Evolutionary conservation across 495 filamentous ascomycete species (phyloP).

Genomic region (Lepraria neglecta): DNA sequence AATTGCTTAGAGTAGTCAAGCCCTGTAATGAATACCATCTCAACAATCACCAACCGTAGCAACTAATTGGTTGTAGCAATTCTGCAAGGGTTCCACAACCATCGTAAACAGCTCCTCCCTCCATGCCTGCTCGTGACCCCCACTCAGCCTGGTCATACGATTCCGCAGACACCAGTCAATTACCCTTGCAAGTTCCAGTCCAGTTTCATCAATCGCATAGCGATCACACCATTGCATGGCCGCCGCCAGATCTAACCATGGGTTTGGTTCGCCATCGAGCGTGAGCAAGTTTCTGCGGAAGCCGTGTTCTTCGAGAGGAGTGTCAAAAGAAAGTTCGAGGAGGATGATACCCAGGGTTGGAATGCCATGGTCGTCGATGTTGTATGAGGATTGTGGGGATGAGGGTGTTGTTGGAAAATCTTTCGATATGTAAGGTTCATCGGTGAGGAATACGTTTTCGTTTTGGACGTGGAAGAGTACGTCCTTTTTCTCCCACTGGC

Average conservation of each 20-base stretch:
- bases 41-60: background rate
- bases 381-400: background rate
- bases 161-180: slow-evolving; percentile 36
- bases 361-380: slow-evolving; percentile 7
- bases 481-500: slow-evolving; percentile 19
- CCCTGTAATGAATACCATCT: background rate
- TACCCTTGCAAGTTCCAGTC: slow-evolving; percentile 33
- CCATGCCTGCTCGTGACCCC: slow-evolving; percentile 20
- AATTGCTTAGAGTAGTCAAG: no score
- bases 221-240: slow-evolving; percentile 30
- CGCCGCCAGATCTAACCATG: slow-evolving; percentile 26
- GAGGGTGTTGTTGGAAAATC: slow-evolving; percentile 16
- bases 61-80: slow-evolving; percentile 18
- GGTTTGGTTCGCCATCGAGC: slow-evolving; percentile 14
- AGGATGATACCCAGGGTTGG: slow-evolving; percentile 35
- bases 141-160: background rate
- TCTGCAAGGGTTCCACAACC: slow-evolving; percentile 25
- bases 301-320: slow-evolving; percentile 25
- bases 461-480: slow-evolving; percentile 26
- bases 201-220: slow-evolving; percentile 33
- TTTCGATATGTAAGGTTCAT: slow-evolving; percentile 30
- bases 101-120: slow-evolving; percentile 22
- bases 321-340: slow-evolving; percentile 38
- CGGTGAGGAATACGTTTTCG: slow-evolving; percentile 13
- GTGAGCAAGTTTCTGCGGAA: slow-evolving; percentile 18